Evolutionary conservation across 2,329 filamentous ascomycete genomes (phyloP).

Genomic region (Cytospora leucostoma): DNA sequence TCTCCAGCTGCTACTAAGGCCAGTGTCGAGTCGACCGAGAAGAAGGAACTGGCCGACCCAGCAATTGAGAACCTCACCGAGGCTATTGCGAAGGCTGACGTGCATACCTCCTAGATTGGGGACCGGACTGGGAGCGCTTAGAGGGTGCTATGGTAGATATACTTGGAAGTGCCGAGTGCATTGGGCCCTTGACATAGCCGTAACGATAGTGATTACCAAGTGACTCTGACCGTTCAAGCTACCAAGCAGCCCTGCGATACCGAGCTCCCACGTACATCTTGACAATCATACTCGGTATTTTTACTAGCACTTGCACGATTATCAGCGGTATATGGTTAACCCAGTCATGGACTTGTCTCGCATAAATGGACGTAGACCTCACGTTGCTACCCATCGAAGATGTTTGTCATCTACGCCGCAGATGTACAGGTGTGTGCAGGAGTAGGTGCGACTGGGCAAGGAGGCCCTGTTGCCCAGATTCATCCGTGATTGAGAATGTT

Average conservation of each 20-base stretch:
- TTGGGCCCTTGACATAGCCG: neutral
- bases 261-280: neutral
- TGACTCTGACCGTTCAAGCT: too few relatives aligned
- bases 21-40: conserved; percentile 33
- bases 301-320: too few relatives aligned
- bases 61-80: conserved; percentile 33
- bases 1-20: neutral
- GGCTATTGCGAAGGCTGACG: conserved; percentile 33
- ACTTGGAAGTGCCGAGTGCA: too few relatives aligned
- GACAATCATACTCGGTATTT: neutral
- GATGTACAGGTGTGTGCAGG: neutral
- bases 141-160: neutral
- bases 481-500: neutral
- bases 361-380: neutral
- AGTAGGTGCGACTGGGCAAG: neutral
- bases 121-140: neutral
- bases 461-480: neutral
- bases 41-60: conserved; percentile 32
- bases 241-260: too few relatives aligned
- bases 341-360: too few relatives aligned
- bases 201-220: neutral
- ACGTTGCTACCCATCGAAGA: neutral
- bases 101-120: conserved; percentile 30
- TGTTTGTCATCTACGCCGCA: neutral
- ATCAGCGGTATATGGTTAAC: too few relatives aligned